Percentiles rank a stretch among this genome's conserved stretches.
These are phyloP conservation scores for Schizophyllum amplum DNA, from an alignment of 1,284 basidiomycete genomes.

Conservation along the genomic window DNA sequence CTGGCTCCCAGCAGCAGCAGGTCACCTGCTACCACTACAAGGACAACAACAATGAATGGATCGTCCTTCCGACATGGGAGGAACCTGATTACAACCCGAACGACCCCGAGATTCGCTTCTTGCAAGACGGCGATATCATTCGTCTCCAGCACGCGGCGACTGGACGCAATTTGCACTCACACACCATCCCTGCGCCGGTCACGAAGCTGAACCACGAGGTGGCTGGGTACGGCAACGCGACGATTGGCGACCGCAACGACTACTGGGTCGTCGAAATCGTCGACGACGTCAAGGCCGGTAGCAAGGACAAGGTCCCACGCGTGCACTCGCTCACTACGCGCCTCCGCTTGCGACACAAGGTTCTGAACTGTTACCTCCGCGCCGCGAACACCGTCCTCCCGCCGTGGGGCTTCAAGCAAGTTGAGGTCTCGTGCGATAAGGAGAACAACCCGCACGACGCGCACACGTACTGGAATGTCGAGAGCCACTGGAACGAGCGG, in stretches of 20 bases:
- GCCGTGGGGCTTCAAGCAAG: conserved; percentile 99
- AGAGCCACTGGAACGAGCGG: conserved; percentile 92
- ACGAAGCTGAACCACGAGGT: conserved; percentile 91
- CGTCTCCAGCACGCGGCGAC: conserved; percentile 81
- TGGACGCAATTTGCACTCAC: conserved; percentile 89
- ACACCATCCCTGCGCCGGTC: conserved; percentile 81
- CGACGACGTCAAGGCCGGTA: conserved; percentile 74
- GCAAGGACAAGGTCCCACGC: conserved; percentile 48
- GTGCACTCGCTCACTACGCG: conserved; percentile 90
- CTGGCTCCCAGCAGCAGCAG: conserved; percentile 93
- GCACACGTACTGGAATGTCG: conserved; percentile 98
- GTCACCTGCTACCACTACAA: conserved; percentile 99
- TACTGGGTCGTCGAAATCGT: conserved; percentile 94
- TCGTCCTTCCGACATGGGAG: conserved; percentile 77
- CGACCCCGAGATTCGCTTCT: conserved; percentile 53
- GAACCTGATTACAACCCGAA: conserved; percentile 58
- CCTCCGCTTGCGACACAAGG: conserved; percentile 76
- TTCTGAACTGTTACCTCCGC: conserved; percentile 81
- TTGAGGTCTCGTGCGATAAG: conserved; percentile 92
- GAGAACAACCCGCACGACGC: conserved; percentile 77
- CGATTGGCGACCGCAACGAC: conserved; percentile 83
- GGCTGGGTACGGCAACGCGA: conserved; percentile 85
- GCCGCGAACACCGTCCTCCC: conserved; percentile 88
- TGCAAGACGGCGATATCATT: conserved; percentile 74
- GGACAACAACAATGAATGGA: conserved; percentile 95